A percentile compares a stretch with the other conserved stretches of the same genome.
phyloP scores from a whole-genome alignment of 169 alveolate species.

The Cyclospora cayetanensis region DNA sequence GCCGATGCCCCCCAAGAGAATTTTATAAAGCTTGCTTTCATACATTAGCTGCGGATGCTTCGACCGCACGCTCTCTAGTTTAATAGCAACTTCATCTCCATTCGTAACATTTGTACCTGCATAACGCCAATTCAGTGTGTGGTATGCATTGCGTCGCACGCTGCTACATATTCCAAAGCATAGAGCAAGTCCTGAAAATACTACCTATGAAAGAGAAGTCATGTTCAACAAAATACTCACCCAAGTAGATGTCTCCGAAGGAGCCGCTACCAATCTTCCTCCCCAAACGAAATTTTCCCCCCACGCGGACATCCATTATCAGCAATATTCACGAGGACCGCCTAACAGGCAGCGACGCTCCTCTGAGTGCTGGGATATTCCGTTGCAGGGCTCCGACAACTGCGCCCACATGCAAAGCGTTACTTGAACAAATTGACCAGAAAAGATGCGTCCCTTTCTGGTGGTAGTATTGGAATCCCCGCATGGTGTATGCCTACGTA shows the following conservation, averaged over 20 bases:
- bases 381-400: too few species aligned
- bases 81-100: constrained; percentile 94
- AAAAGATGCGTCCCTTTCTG: too few species aligned
- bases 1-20: constrained; percentile 93
- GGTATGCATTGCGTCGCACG: not conserved
- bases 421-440: too few species aligned
- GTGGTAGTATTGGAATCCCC: too few species aligned
- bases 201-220: too few species aligned
- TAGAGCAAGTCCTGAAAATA: too few species aligned
- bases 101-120: constrained; percentile 93
- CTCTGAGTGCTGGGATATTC: not conserved
- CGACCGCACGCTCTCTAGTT: constrained; percentile 93
- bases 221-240: too few species aligned
- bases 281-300: constrained; percentile 97
- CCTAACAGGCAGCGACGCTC: not conserved
- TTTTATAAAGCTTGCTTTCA: constrained; percentile 96
- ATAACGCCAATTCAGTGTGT: not conserved
- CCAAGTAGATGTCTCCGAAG: constrained; percentile 98
- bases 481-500: too few species aligned
- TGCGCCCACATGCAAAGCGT: too few species aligned
- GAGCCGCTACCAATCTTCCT: constrained; percentile 99
- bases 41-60: constrained; percentile 94
- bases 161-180: not conserved
- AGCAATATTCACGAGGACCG: constrained; percentile 16
- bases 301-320: constrained; percentile 95